Evolutionary conservation across 805 yeast genomes (phyloP), one percentile per base, ranked within the genome.

Genomic region (Saccharomycopsis sp.): DNA sequence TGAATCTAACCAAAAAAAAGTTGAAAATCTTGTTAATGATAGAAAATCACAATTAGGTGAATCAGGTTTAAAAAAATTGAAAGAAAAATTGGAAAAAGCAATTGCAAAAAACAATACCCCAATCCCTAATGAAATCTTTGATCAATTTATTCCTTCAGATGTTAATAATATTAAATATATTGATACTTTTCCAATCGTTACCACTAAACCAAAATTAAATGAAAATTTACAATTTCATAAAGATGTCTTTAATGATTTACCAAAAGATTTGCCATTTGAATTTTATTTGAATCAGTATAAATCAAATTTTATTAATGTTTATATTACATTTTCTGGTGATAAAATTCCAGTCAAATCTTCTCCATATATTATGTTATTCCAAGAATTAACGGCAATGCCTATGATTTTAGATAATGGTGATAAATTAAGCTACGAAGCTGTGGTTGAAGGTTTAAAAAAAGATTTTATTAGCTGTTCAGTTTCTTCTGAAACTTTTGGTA

Each of bases 261-360:
- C 79, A 21, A 39, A 50, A 1, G 63, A 69, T 37, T 67, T 80
- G 46, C 86, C 88, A 3, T 57, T 88, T 29, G 77, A 75, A 46
- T 55, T 88, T 38, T 92, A 86, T 54, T 69, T 82, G 50, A 96
- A 92, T 58, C 74, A 79, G 48, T 79, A 74, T 53, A 71, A 77
- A 40, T 83, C 96, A 1, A 78, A 82, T 52, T 92, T 89, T 55
- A 73, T 84, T 27, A 74, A 81, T 12, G 66, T 87, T 17, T 73
- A 76, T 43, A 55, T 85, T 29, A 57, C 79, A 28, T 56, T 83
- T 53, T 72, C 79, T 8, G 72, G 84, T 1, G 67, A 62, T 33
- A 66, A 52, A 34, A 64, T 75, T 18, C 79, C 71, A 37, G 62
- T 68, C 20, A 53, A 61, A 2, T 61, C 79, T 13, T 62, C 87